Conservation (phyloP, 2,329 filamentous ascomycete species). For the Westerdykella aurantiaca region DNA sequence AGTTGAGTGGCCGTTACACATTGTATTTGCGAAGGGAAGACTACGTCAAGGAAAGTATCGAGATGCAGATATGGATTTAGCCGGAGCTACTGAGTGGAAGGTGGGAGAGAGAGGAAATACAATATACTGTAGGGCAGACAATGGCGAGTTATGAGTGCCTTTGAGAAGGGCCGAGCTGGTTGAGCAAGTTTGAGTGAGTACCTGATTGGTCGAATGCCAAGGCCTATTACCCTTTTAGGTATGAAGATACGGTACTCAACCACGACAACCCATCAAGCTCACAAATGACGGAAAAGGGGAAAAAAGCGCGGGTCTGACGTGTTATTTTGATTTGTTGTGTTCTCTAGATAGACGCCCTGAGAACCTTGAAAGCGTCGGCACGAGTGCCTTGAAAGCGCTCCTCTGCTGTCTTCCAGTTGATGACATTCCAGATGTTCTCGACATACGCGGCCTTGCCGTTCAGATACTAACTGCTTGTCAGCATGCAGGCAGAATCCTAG, state of each 20-base stretch:
- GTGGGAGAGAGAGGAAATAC: not conserved
- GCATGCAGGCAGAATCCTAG: slow-evolving; percentile 1
- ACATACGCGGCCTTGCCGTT: slow-evolving; percentile 72
- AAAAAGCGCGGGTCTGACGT: too few species aligned
- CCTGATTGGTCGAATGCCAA: slow-evolving; percentile 18
- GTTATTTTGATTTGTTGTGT: not conserved
- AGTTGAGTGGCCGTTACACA: slow-evolving; percentile 29
- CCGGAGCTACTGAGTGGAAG: too few species aligned
- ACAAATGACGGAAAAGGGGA: too few species aligned
- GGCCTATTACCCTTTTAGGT: slow-evolving; percentile 1
- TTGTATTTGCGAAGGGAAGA: slow-evolving; percentile 4
- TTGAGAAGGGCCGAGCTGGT: slow-evolving; percentile 17
- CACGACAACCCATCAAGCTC: too few species aligned
- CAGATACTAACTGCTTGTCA: slow-evolving; percentile 51
- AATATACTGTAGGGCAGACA: not conserved
- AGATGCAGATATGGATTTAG: too few species aligned
- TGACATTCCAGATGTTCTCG: slow-evolving; percentile 69
- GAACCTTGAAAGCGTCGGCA: slow-evolving; percentile 35
- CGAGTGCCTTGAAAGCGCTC: slow-evolving; percentile 50
- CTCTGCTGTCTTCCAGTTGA: slow-evolving; percentile 71
- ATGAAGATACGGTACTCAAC: too few species aligned
- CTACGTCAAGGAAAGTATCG: not conserved
- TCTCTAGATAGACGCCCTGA: slow-evolving; percentile 32
- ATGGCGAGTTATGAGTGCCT: slow-evolving; percentile 13
- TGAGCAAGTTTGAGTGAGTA: slow-evolving; percentile 36